Evolutionary conservation across 1,284 basidiomycete genomes (phyloP).

Genomic region (Ganoderma sp.): DNA sequence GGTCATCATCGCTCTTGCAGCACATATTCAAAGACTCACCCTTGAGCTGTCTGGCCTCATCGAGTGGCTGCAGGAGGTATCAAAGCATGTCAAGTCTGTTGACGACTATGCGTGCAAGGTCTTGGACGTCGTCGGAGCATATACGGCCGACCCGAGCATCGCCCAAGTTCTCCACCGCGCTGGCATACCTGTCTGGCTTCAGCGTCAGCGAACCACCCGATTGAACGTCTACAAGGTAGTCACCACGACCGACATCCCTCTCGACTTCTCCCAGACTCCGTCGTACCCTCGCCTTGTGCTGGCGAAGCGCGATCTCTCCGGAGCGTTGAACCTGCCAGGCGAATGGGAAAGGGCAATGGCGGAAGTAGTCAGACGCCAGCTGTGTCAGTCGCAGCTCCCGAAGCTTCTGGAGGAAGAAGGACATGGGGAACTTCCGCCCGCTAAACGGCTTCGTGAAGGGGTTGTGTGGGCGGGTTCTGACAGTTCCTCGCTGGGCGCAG

Average conservation of each 20-base stretch:
- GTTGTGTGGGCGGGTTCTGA: too few relatives aligned
- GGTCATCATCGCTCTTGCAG: slow-evolving; percentile 6
- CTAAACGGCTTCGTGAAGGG: too few relatives aligned
- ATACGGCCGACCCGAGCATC: neutral
- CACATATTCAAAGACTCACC: slow-evolving; percentile 13
- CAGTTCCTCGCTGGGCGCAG: too few relatives aligned
- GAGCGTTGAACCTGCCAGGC: too few relatives aligned
- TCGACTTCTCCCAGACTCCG: slow-evolving; percentile 8
- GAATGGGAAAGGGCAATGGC: too few relatives aligned
- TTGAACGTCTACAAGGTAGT: slow-evolving; percentile 1
- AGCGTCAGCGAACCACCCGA: neutral
- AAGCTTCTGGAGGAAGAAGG: too few relatives aligned
- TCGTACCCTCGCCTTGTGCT: slow-evolving; percentile 6
- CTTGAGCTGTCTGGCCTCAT: slow-evolving; percentile 11
- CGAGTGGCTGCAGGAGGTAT: neutral
- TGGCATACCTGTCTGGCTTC: slow-evolving; percentile 16
- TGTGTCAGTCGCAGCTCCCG: too few relatives aligned
- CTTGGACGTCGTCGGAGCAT: slow-evolving; percentile 4
- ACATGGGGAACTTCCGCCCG: too few relatives aligned
- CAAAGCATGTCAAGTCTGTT: neutral
- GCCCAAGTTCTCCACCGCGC: slow-evolving; percentile 9
- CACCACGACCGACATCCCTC: neutral
- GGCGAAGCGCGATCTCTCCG: too few relatives aligned
- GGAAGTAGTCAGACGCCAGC: too few relatives aligned
- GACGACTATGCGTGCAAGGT: neutral